These are phyloP conservation scores for Fusarium mangiferae DNA, from an alignment of 2,329 filamentous ascomycete species.

Conservation along the genomic window DNA sequence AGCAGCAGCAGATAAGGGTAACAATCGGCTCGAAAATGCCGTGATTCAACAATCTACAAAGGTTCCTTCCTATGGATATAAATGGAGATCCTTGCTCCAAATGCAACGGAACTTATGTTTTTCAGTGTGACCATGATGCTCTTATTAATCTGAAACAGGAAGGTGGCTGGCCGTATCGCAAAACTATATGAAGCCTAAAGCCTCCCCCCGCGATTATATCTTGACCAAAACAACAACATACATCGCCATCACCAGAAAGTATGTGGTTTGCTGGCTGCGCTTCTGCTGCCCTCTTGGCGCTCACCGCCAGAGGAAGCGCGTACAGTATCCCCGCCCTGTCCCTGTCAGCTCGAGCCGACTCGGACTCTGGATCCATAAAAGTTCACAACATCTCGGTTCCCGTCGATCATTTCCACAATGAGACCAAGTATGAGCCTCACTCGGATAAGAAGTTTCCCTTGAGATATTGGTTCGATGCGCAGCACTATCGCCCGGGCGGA, in stretches of 20 bases:
- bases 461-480: slow-evolving; percentile 85
- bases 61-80: slow-evolving; percentile 1
- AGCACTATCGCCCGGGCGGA: slow-evolving; percentile 79
- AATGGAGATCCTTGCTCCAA: slow-evolving; percentile 18
- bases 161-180: not conserved
- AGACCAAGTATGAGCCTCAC: slow-evolving; percentile 81
- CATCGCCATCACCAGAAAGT: not conserved
- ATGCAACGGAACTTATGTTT: slow-evolving; percentile 28
- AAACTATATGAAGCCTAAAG: not conserved
- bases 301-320: slow-evolving; percentile 1
- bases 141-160: slow-evolving; percentile 22
- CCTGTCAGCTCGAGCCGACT: slow-evolving; percentile 1
- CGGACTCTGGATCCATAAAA: slow-evolving; percentile 5
- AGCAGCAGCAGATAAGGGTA: not conserved
- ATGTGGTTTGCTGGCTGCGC: slow-evolving; percentile 24
- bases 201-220: not conserved
- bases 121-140: not conserved
- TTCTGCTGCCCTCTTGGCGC: slow-evolving; percentile 1
- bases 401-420: slow-evolving; percentile 87
- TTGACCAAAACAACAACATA: not conserved
- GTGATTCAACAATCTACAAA: slow-evolving; percentile 8
- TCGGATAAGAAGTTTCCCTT: slow-evolving; percentile 73
- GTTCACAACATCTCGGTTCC: slow-evolving; percentile 56
- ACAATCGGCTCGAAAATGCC: not conserved
- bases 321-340: not conserved